Conservation (phyloP, 2,329 filamentous ascomycete genomes). For the Allantophomopsis lycopodina region DNA sequence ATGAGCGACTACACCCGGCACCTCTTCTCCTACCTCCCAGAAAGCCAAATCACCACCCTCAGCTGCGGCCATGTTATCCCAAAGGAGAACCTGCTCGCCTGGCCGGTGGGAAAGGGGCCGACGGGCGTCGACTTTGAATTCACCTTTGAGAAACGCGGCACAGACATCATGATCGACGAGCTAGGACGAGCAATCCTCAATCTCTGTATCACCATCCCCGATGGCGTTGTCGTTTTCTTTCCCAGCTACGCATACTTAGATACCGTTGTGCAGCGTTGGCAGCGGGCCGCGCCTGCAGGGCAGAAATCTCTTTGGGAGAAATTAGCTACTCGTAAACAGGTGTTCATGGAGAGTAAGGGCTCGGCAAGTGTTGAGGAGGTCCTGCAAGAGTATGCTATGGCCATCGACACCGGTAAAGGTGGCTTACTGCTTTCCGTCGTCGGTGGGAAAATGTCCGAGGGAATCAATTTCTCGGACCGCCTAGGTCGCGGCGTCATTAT, state of each 20-base stretch:
- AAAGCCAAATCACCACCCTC: slow-evolving; percentile 57
- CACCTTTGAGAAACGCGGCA: slow-evolving; percentile 63
- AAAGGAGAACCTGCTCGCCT: slow-evolving; percentile 63
- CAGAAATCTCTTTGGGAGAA: slow-evolving; percentile 40
- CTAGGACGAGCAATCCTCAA: slow-evolving; percentile 63
- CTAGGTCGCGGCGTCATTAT: slow-evolving; percentile 83
- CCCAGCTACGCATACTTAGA: slow-evolving; percentile 88
- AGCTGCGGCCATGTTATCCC: slow-evolving; percentile 96
- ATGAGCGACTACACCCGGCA: slow-evolving; percentile 83
- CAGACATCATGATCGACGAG: slow-evolving; percentile 49
- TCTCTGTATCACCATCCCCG: slow-evolving; percentile 61
- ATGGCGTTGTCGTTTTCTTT: slow-evolving; percentile 90
- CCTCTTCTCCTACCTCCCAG: slow-evolving; percentile 62
- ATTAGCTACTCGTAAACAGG: slow-evolving; percentile 41
- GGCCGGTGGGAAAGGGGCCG: slow-evolving; percentile 43
- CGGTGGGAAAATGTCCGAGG: slow-evolving; percentile 89
- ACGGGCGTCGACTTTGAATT: slow-evolving; percentile 59
- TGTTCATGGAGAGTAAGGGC: slow-evolving; percentile 46
- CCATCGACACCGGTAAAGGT: slow-evolving; percentile 49
- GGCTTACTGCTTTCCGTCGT: slow-evolving; percentile 82
- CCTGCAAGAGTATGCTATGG: slow-evolving; percentile 57
- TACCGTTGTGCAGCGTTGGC: slow-evolving; percentile 52
- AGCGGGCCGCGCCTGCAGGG: slow-evolving; percentile 12
- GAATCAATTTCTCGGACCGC: slow-evolving; percentile 92
- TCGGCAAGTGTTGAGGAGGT: slow-evolving; percentile 42